These are phyloP conservation scores for Epichloe amarillans DNA, from an alignment of 2,329 filamentous ascomycete species.

Conservation along the genomic window DNA sequence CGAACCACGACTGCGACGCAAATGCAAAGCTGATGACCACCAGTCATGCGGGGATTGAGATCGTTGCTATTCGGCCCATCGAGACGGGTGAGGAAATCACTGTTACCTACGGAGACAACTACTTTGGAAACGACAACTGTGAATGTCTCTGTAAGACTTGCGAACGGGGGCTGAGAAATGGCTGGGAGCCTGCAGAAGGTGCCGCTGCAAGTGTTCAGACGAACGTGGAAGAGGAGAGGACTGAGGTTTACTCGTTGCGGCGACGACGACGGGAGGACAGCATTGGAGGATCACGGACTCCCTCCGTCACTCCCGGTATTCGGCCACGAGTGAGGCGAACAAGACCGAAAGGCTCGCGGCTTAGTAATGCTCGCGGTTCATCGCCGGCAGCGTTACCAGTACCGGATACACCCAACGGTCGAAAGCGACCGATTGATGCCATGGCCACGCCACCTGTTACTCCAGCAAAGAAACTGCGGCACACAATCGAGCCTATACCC, in stretches of 20 bases:
- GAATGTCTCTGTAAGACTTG: conserved; percentile 89
- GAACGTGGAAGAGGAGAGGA: conserved; percentile 39
- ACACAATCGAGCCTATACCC: conserved; percentile 14
- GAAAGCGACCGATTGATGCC: conserved; percentile 29
- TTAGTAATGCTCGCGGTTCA: conserved; percentile 20
- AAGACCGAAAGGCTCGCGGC: conserved; percentile 19
- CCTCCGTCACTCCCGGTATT: conserved; percentile 43
- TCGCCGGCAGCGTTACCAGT: conserved; percentile 18
- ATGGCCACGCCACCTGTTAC: conserved; percentile 42
- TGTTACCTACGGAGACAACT: conserved; percentile 88
- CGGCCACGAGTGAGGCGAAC: conserved; percentile 35
- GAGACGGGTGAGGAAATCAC: conserved; percentile 87
- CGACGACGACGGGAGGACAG: conserved; percentile 38
- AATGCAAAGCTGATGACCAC: conserved; percentile 80
- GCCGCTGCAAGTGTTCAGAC: conserved; percentile 31
- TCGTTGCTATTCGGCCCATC: conserved; percentile 73
- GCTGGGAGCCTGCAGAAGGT: conserved; percentile 54
- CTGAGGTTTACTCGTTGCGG: conserved; percentile 43
- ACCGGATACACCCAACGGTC: conserved; percentile 14
- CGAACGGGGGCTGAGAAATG: conserved; percentile 61
- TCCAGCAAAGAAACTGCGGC: conserved; percentile 37
- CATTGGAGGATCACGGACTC: conserved; percentile 37
- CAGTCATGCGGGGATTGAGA: conserved; percentile 77
- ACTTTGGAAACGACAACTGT: conserved; percentile 90
- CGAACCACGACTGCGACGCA: conserved; percentile 91